Base-by-base conservation (phyloP, 257 asterid species). In the Lavandula angustifolia region DNA sequence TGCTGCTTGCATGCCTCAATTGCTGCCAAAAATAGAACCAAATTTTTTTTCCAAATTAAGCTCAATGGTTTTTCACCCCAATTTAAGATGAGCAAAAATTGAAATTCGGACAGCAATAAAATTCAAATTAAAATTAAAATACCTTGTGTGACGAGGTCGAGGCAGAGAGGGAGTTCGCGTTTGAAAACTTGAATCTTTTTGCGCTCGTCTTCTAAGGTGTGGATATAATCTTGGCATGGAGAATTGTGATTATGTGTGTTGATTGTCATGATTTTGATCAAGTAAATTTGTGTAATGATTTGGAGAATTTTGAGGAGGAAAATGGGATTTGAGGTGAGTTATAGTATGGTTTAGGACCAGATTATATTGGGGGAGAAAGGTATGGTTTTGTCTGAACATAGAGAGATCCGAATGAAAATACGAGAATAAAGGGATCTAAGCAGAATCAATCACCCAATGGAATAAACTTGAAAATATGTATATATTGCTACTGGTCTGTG, bases 161-260 rank as follows among this genome's bases (percentile, higher is more conserved):
- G 85, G 69, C 96, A 85, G 37, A 94, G 96, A 33, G 99, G 99
- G 44, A 94, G 91, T 70, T 94, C 99, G 49, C 99, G 95, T 66
- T 83, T 80, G 78, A 94, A 94, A 47, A 90, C 99, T 68, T 78
- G 92, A 83, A 94, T 87, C 86, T 94, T 94, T 54, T 64, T 66
- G 3, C 86, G 89, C 79, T 94, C 99, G 67, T 81, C 82, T 61
- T 90, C 91, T 8, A 94, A 73, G 52, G 85, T 87, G 44, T 79
- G 77, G 43, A 92, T 63, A 47, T 85, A 83, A 50, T 80, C 90
- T 42, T 77, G 87, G 60, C 87, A 77, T 66, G 79, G 48, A 29
- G 55, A 62, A 82, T 52, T 41, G 48, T 74, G 73, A 55, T 67
- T 73, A 60, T 73, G 81, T 73, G 68, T 63, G 66, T 76, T 70